Evolutionary conservation across 768 basidiomycete species (phyloP), one percentile per base, ranked within the genome.

Genomic region (Dictyophora rubrovolvata): DNA sequence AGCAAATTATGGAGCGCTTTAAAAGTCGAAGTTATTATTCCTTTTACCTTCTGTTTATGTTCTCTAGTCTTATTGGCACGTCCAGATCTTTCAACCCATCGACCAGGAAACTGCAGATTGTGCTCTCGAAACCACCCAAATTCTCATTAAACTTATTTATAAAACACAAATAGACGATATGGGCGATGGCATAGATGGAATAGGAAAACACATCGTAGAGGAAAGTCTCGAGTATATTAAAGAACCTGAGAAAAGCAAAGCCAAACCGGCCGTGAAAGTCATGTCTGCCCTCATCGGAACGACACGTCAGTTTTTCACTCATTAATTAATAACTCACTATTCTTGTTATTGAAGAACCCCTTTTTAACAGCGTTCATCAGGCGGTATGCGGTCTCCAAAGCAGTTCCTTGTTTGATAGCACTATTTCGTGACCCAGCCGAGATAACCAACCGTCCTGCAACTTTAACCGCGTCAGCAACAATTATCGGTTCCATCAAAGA

Each of bases 181-280:
- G 1, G 73, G 73, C 16, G 70, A 71, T 9, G 67, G 71, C 3
- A 64, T 70, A 2, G 73, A 78, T 51, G 84, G 82, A 5, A 73
- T 95, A 1, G 86, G 86, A 16, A 80, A 78, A 62, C 84, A 87
- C 48, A 85, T 88, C 0, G 87, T 87, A 62, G 79, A 83, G 57
- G 90, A 96, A 66, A 93, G 90, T 64, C 76, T 93, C 8, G 77
- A 79, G 21, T 82, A 88, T 58, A 71, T 98, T 48, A 80, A 83
- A 48, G 90, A 96, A 67, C 93, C 95, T 0, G 96, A 98, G 69
- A 98, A 97, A 73, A 86, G 81, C 68, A 89, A 93, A 68, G 93
- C 94, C 1, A 84, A 84, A 67, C 84, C 89, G 46, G 93, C 93
- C 1, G 86, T 87, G 50, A 92, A 89, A 68, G 80, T 93, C 34